These are phyloP conservation scores for Petrea volubilis DNA, from an alignment of 257 asterid species.

Conservation along the genomic window DNA sequence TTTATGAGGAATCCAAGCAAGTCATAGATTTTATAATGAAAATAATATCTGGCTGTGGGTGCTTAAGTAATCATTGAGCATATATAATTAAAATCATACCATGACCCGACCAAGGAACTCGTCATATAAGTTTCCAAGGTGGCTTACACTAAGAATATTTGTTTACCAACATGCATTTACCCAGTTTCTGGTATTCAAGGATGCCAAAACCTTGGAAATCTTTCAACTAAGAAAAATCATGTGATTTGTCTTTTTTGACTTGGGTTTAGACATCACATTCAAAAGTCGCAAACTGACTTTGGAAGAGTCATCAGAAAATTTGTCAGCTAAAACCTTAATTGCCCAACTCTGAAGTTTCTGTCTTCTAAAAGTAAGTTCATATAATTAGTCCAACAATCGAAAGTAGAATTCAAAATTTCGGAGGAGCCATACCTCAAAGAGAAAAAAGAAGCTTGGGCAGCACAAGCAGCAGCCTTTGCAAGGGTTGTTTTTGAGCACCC, in stretches of 20 bases:
- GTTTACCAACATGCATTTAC: neutral
- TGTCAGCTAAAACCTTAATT: neutral
- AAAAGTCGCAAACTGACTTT: no score
- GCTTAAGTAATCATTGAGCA: neutral
- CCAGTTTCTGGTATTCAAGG: neutral
- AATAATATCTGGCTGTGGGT: neutral
- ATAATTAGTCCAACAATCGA: neutral
- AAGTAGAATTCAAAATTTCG: neutral
- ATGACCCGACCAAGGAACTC: neutral
- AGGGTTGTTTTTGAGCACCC: slow-evolving; percentile 99
- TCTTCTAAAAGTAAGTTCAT: neutral
- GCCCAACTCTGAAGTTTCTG: neutral
- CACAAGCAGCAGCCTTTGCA: slow-evolving; percentile 95
- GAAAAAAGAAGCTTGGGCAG: slow-evolving; percentile 94
- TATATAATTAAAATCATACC: neutral
- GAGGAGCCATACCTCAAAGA: slow-evolving; percentile 67
- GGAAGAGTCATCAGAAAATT: neutral
- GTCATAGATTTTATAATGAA: neutral
- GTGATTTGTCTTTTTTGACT: no score
- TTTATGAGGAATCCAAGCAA: neutral
- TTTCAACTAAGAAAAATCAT: no score
- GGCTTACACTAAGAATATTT: neutral
- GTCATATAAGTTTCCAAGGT: neutral
- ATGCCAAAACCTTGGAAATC: neutral
- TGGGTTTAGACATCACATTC: no score